Evolutionary conservation across 1,284 basidiomycete species (phyloP).

Genomic region (Cutaneotrichosporon mucoides): DNA sequence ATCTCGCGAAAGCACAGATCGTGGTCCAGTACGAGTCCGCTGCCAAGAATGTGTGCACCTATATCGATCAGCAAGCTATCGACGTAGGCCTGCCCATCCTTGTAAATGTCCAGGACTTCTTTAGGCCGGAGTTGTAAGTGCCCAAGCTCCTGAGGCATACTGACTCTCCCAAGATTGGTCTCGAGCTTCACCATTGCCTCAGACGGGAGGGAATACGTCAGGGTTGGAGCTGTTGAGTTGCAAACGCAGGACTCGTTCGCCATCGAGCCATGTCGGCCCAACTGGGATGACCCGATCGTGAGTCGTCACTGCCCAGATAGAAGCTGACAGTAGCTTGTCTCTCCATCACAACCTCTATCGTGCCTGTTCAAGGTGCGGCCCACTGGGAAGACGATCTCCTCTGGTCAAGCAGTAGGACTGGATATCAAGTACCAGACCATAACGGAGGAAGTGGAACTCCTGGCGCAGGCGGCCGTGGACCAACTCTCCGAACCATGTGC

Average conservation of each 20-base stretch:
- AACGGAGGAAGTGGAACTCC: constrained; percentile 24
- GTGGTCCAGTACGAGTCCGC: constrained; percentile 24
- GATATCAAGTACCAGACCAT: constrained; percentile 38
- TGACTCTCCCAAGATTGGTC: constrained; percentile 33
- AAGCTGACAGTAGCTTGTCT: constrained; percentile 25
- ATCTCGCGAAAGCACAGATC: constrained; percentile 31
- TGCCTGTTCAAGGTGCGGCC: constrained; percentile 43
- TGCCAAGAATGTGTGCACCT: constrained; percentile 8
- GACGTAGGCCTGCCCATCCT: constrained; percentile 46
- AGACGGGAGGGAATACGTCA: constrained; percentile 40
- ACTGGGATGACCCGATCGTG: constrained; percentile 23
- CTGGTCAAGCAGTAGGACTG: constrained; percentile 26
- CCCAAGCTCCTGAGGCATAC: background rate
- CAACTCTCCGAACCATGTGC: background rate
- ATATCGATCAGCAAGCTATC: constrained; percentile 32
- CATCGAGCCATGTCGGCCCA: constrained; percentile 25
- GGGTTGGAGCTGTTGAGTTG: constrained; percentile 34
- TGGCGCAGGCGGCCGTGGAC: constrained; percentile 12
- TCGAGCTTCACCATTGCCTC: constrained; percentile 49
- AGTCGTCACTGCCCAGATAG: constrained; percentile 1
- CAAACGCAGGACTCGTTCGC: constrained; percentile 10
- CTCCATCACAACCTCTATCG: constrained; percentile 35
- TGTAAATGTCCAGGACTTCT: constrained; percentile 52
- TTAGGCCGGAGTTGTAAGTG: constrained; percentile 45
- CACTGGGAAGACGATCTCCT: constrained; percentile 1